These are phyloP conservation scores for Trichoderma lentiforme DNA, from an alignment of 2,329 filamentous ascomycete species.

Conservation along the genomic window DNA sequence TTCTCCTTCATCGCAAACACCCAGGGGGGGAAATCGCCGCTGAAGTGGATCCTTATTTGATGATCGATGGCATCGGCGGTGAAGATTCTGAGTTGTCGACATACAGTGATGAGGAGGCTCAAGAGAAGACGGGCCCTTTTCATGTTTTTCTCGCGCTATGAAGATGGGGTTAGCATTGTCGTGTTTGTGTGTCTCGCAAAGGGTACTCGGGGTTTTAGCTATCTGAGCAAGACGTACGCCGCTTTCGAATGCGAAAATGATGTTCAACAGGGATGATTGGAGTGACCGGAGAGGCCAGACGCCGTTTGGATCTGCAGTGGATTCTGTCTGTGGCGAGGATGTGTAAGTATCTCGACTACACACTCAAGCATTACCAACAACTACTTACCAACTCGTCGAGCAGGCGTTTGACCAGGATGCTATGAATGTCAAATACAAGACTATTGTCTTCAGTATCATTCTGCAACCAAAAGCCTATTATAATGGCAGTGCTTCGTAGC, in stretches of 20 bases:
- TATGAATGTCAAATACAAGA: slow-evolving; percentile 32
- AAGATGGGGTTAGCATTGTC: not conserved
- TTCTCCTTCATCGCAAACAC: slow-evolving; percentile 30
- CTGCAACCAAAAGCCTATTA: slow-evolving; percentile 40
- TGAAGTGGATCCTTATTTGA: slow-evolving; percentile 35
- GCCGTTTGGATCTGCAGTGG: slow-evolving; percentile 21
- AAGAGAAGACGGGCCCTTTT: slow-evolving; percentile 34
- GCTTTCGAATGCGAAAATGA: slow-evolving; percentile 39
- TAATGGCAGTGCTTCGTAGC: slow-evolving; percentile 31
- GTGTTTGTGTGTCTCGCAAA: not conserved
- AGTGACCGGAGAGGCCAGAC: slow-evolving; percentile 33
- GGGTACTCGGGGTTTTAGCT: not conserved
- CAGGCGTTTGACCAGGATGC: slow-evolving; percentile 30
- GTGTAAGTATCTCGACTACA: not conserved
- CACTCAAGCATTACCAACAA: too few species aligned
- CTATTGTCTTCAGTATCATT: slow-evolving; percentile 27
- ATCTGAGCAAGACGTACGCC: slow-evolving; percentile 27
- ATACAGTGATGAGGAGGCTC: slow-evolving; percentile 32
- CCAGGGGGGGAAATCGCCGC: slow-evolving; percentile 39
- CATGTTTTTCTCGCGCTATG: slow-evolving; percentile 32
- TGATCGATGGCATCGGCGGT: slow-evolving; percentile 31
- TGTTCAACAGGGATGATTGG: slow-evolving; percentile 36
- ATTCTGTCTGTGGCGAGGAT: not conserved
- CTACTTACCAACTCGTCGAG: slow-evolving; percentile 30
- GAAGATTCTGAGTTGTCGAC: slow-evolving; percentile 38